Base-by-base conservation (phyloP, 1,284 basidiomycete species). In the Trichosporon faecale region DNA sequence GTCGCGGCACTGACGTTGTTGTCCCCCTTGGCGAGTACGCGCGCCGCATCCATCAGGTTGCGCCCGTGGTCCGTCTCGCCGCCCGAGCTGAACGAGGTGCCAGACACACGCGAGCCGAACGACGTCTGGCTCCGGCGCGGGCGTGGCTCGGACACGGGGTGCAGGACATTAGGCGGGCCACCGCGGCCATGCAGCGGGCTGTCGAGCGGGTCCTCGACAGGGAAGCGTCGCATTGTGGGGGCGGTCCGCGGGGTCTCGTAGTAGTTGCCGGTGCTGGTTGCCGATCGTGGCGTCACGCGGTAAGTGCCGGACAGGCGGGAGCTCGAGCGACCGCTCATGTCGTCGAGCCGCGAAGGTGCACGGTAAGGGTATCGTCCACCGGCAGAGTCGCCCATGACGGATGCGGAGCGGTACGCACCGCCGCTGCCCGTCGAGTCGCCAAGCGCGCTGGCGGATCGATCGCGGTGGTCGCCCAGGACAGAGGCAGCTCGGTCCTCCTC, bases 1-100 rank as follows among this genome's bases (percentile, higher is more conserved):
- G 80, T 63, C 8, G 79, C 79, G 14, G 76, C 73, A 1, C 69
- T 66, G 0, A 79, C 66, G 65, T 78, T 77, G 12, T 49, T 66
- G 12, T 65, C 64, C 2, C 70, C 64, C 4, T 61, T 64, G 35
- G 79, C 79, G 18, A 81, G 69, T 11, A 76, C 69, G 7, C 76
- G 74, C 64, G 74, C 77, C 8, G 81, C 79, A 63, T 82, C 80
- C 46, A 80, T 76, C 1, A 82, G 73, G 35, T 80, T 73, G 63
- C 77, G 74, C 3, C 79, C 79, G 70, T 81, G 81, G 61, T 82
- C 81, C 1, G 78, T 77, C 14, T 71, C 67, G 12, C 72, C 55
- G 16, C 31, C 46, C 11, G 40, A 31, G 66, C 65, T 52, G 46
- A 65, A 61, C 25, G 65, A 69, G 52, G 67, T 60, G 11, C 66